phyloP scores from a whole-genome alignment of 495 filamentous ascomycete species.

The Aspergillus biplanus region DNA sequence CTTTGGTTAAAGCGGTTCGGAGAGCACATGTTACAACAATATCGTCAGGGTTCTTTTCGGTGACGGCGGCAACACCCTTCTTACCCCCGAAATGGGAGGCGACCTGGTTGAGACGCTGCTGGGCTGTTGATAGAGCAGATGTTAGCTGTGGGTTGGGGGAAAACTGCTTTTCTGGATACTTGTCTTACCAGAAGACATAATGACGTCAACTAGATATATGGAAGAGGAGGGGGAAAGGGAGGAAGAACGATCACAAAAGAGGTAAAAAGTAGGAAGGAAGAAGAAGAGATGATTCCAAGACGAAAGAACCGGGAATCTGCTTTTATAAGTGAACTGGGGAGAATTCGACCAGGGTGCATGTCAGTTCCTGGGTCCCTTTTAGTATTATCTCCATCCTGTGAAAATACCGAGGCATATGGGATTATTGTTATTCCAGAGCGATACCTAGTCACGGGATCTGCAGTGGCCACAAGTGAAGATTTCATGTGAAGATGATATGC shows the following conservation, averaged over 20 bases:
- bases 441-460: constrained; percentile 40
- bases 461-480: constrained; percentile 5
- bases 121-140: constrained; percentile 40
- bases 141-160: not conserved
- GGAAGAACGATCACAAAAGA: not conserved
- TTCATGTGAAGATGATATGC: constrained; percentile 30
- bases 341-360: constrained; percentile 17
- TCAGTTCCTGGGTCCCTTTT: constrained; percentile 2
- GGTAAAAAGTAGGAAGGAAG: constrained; percentile 5
- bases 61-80: constrained; percentile 56
- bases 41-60: constrained; percentile 69
- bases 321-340: constrained; percentile 23
- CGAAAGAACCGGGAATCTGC: constrained; percentile 10
- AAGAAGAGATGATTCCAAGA: constrained; percentile 18
- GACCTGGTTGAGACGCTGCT: constrained; percentile 66
- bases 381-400: constrained; percentile 33
- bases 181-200: constrained; percentile 46
- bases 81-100: constrained; percentile 59
- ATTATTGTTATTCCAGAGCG: constrained; percentile 39
- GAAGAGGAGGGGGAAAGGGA: constrained; percentile 9
- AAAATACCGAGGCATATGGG: constrained; percentile 45
- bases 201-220: constrained; percentile 35
- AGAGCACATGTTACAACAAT: constrained; percentile 93
- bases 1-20: constrained; percentile 89
- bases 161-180: not conserved